These are phyloP conservation scores for Suillus variegatus DNA, from an alignment of 768 basidiomycete species.

Conservation along the genomic window DNA sequence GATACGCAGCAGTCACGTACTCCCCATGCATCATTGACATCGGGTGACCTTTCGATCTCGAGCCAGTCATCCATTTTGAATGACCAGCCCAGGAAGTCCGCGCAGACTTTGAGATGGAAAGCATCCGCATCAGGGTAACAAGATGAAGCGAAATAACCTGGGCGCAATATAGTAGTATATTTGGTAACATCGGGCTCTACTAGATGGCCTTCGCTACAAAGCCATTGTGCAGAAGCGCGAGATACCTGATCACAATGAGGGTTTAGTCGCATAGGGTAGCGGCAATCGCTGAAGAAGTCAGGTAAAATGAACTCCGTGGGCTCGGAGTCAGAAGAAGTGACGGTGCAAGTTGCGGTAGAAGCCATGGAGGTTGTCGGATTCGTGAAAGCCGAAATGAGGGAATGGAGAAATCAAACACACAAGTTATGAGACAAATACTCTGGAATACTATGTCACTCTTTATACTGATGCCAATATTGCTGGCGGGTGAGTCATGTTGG, in stretches of 20 bases:
- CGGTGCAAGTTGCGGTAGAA: neutral
- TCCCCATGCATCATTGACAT: slow-evolving; percentile 29
- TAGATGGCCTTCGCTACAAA: neutral
- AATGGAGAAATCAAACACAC: neutral
- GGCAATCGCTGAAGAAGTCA: neutral
- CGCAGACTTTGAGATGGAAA: slow-evolving; percentile 61
- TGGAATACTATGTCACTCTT: too few species aligned
- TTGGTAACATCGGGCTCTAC: slow-evolving; percentile 34
- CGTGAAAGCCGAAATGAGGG: neutral
- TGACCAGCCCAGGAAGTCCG: slow-evolving; percentile 62
- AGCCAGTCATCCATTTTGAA: slow-evolving; percentile 36
- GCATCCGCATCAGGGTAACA: slow-evolving; percentile 60
- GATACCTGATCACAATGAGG: neutral
- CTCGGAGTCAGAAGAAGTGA: neutral
- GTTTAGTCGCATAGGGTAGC: neutral
- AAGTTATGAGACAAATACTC: neutral
- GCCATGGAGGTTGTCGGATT: neutral
- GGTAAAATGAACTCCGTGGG: neutral
- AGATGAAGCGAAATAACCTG: slow-evolving; percentile 59
- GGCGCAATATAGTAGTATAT: slow-evolving; percentile 44
- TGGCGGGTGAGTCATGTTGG: neutral
- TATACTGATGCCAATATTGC: neutral
- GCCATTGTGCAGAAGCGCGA: neutral
- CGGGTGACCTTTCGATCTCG: slow-evolving; percentile 14
- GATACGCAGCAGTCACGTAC: slow-evolving; percentile 31